phyloP scores from a whole-genome alignment of 2,329 filamentous ascomycete genomes.

The Penicillium occitanis region DNA sequence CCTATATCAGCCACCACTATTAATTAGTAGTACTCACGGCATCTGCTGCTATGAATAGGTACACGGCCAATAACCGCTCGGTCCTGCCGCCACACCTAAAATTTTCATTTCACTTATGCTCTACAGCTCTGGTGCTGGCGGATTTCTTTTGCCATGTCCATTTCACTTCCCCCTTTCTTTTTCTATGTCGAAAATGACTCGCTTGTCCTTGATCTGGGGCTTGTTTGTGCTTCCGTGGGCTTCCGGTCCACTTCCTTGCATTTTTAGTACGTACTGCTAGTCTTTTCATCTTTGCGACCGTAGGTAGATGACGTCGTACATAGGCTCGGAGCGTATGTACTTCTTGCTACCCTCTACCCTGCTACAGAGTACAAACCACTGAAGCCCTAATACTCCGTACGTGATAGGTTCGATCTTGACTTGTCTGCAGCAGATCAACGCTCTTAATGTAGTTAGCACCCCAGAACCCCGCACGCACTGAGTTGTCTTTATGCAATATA shows the following conservation, averaged over 20 bases:
- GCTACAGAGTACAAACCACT: not conserved
- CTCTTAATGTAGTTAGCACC: not conserved
- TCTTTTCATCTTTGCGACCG: not conserved
- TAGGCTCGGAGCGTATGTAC: not conserved
- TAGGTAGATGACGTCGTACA: not conserved
- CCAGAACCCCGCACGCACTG: not conserved
- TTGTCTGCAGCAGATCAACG: not conserved
- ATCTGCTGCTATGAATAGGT: not conserved
- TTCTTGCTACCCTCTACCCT: not conserved
- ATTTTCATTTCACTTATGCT: not conserved
- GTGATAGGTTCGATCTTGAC: not conserved
- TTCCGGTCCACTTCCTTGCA: not conserved
- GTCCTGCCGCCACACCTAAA: not conserved
- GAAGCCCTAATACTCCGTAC: not conserved
- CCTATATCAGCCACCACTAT: conserved; percentile 6
- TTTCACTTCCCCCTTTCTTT: no score
- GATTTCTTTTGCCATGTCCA: no score
- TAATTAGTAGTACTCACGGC: no score
- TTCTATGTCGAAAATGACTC: not conserved
- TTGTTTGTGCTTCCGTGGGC: not conserved
- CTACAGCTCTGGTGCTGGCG: no score
- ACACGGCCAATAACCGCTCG: not conserved
- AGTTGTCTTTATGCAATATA: not conserved
- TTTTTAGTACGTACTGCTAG: not conserved
- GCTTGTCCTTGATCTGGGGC: not conserved